Evolutionary conservation across 2,329 filamentous ascomycete genomes (phyloP), one percentile per base, ranked within the genome.

Genomic region (Paraphaeosphaeria sporulosa): DNA sequence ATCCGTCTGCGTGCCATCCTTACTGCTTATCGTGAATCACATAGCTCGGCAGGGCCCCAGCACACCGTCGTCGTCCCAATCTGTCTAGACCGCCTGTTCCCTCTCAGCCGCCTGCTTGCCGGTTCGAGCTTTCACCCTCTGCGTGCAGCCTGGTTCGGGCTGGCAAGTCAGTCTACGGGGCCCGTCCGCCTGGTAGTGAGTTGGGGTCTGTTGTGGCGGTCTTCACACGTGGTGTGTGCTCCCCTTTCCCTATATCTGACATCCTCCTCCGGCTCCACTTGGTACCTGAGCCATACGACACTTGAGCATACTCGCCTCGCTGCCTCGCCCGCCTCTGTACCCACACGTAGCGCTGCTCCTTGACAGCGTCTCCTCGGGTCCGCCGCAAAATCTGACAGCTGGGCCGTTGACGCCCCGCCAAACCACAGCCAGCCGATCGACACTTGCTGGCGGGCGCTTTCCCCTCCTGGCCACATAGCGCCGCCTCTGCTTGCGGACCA

Each of bases 221-320:
- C 70, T 64, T 66, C 64, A 71, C 71, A 66, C 69, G 43, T 75
- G 73, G 73, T 75, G 64, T 72, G 75, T 77, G 74, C 74, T 69
- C 59, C 59, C 25, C 65, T 47, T 58, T 63, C 66, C 47, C 49
- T 69, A 68, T 71, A 69, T 68, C 59, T 65, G 58, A 60, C 59
- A 53, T 67, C 63, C 60, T 58, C 59, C 60, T 63, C 70, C 65
- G 60, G 61, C 67, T 71, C 72, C 71, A 72, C 66, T 68, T 71
- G 58, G 69, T 62, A 69, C 64, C 64, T 48, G 25, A 15, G 17
- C 21, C 49, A 36, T n/a, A 40, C 34, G 23, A 53, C 43, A 30
- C 64, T 64, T 43, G 55, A 64, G 57, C 57, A 61, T 66, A 57
- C 57, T 59, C 60, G 58, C 15, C 57, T 38, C 21, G 60, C 51